phyloP scores from a whole-genome alignment of 2,329 filamentous ascomycete species.

The Monosporascus sp. region DNA sequence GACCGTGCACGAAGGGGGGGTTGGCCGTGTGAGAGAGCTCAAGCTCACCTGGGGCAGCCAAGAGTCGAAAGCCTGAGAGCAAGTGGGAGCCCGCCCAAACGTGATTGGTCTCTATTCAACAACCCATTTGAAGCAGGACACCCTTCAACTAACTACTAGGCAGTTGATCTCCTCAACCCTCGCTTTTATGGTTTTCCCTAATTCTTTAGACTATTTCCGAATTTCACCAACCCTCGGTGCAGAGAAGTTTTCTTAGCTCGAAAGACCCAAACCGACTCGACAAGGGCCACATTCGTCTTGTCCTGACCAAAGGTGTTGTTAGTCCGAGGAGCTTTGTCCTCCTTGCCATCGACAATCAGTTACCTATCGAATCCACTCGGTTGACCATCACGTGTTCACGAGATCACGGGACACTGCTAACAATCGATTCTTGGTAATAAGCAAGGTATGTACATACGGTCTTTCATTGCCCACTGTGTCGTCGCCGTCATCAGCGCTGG shows the following conservation, averaged over 20 bases:
- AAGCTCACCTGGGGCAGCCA: not conserved
- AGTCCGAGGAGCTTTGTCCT: not conserved
- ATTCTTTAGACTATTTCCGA: not conserved
- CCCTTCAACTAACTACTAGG: not conserved
- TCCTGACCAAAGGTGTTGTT: not conserved
- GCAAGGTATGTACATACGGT: not conserved
- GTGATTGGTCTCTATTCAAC: not conserved
- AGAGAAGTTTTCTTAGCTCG: not conserved
- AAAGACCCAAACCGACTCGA: not conserved
- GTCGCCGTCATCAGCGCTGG: not conserved
- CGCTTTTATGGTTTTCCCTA: not conserved
- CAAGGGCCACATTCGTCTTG: not conserved
- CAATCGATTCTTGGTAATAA: not conserved
- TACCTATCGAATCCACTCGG: not conserved
- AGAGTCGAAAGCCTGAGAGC: not conserved
- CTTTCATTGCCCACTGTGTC: not conserved
- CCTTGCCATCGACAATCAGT: not conserved
- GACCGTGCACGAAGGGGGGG: too few relatives aligned
- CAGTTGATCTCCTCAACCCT: not conserved
- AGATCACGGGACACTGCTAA: conserved; percentile 1
- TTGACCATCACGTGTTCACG: not conserved
- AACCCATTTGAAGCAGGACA: not conserved
- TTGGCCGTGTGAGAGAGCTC: too few relatives aligned
- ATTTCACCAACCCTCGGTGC: not conserved
- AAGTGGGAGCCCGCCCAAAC: not conserved